Evolutionary conservation across 495 filamentous ascomycete genomes (phyloP), one percentile per base, ranked within the genome.

Genomic region (Aspergillus cristatus): DNA sequence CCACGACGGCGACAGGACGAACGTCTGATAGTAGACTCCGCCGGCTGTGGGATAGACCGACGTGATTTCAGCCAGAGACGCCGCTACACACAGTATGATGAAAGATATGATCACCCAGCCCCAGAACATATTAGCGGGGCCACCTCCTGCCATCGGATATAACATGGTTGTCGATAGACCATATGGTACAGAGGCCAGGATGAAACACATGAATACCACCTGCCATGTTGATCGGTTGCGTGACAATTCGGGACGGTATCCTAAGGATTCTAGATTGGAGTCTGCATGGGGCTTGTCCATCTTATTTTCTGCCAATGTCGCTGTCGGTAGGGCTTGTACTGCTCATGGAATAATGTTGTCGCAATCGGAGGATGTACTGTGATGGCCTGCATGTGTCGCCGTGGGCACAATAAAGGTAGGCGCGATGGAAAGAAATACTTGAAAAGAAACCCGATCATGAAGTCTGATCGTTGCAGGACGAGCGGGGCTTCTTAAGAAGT

Each of bases 1-100:
- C 34, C 54, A 57, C 42, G 53, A 53, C 46, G 48, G 45, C 3
- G 50, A 48, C n/a, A 65, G 65, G 34, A 74, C 72, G 3, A 77
- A 76, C 1, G 74, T 78, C 78, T 78, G 81, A 53, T 81, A 75
- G 42, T 81, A 81, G 50, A 79, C 75, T 2, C 75, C 75, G 14
- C 67, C 65, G 28, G 67, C 59, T 3, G 76, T 82, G 14, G 79
- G 79, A 45, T 74, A 82, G 7, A 76, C 79, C 5, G 71, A 72
- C 11, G 79, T 58, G 48, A 82, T 80, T 50, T 83, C 79, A 6
- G 79, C 77, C 18, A 83, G 54, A 10, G 75, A 80, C 1, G 70
- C 73, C 12, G 77, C 76, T 5, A 83, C 63, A 37, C 73, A 77
- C 12, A 79, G 37, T 46, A 78, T 79, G 49, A 77, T 79, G 8